phyloP scores from a whole-genome alignment of 2,329 filamentous ascomycete species.

The Clathrospora elynae region DNA sequence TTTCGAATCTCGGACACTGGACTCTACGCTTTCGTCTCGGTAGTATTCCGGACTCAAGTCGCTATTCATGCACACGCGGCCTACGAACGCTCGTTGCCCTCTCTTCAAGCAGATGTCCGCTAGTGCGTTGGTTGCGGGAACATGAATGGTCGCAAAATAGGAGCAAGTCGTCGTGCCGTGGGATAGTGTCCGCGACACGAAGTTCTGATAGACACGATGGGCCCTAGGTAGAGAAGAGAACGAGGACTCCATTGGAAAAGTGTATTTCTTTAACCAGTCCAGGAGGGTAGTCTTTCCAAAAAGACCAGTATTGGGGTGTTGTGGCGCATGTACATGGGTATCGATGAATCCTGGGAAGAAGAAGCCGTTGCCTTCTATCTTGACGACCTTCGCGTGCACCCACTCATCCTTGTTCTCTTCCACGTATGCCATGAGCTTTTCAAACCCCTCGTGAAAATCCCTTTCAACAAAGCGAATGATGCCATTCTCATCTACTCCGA shows the following conservation, averaged over 20 bases:
- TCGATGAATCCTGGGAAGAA: conserved; percentile 89
- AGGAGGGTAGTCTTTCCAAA: conserved; percentile 93
- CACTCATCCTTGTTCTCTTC: conserved; percentile 40
- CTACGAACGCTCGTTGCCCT: conserved; percentile 89
- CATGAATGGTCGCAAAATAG: conserved; percentile 93
- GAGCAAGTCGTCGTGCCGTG: conserved; percentile 91
- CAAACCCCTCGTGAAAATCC: conserved; percentile 26
- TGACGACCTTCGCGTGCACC: conserved; percentile 50
- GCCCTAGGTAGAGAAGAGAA: conserved; percentile 69
- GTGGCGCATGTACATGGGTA: conserved; percentile 92
- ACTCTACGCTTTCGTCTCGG: conserved; percentile 69
- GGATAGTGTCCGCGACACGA: conserved; percentile 78
- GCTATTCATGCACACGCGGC: conserved; percentile 91
- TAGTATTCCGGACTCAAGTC: conserved; percentile 76
- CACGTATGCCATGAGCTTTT: conserved; percentile 20
- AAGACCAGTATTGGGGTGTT: conserved; percentile 92
- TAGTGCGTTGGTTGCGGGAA: conserved; percentile 86
- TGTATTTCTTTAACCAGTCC: conserved; percentile 92
- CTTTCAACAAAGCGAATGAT: conserved; percentile 57
- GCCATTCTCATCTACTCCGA: conserved; percentile 59
- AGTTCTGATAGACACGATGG: conserved; percentile 73
- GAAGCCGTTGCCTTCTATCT: conserved; percentile 62
- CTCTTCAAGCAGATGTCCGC: conserved; percentile 77
- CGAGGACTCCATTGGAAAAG: conserved; percentile 87
- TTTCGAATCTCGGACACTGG: conserved; percentile 59